Base-by-base conservation (phyloP, 2,329 filamentous ascomycete species). In the Aspergillus felis region DNA sequence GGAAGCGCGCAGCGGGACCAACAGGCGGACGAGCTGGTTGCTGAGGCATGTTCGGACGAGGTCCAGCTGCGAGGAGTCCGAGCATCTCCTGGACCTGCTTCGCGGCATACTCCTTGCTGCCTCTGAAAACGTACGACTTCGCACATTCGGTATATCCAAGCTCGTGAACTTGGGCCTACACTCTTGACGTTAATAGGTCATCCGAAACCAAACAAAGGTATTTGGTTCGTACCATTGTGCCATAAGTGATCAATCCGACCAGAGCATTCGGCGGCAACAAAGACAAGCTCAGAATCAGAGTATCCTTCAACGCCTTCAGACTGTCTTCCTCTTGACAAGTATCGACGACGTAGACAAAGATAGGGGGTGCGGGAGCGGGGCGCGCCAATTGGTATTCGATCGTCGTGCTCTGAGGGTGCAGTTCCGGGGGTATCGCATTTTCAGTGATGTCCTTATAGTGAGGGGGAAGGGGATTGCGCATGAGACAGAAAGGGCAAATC, bases 51-150 rank as follows among this genome's bases (percentile, higher is more conserved):
- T 83, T 79, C 44, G 92, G 91, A 63, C 94, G 87, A 62, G 91
- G 75, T 38, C 86, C 86, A 25, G 89, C 81, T 22, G 88, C 84
- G 50, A 87, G 82, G 55, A 97, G 82, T 28, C 92, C 94, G 52
- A 99, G 87, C 94, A 99, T 99, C 71, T 99, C 94, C 76, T 97
- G 93, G n/a, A 99, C 92, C 74, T 97, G 92, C 79, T 97, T 97
- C 54, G 92, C 90, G n/a, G 87, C 84, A 75, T 99, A 99, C 70
- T 99, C 94, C 81, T 97, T 99, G 81, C 87, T 97, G 42, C 94
- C 94, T 56, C 93, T 87, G 83, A 99, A 99, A 46, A 99, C 94
- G 70, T 97, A 99, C 5, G 93, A 97, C 78, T 97, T 99, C 64
- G 94, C 91, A 76, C 94, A 99, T 77, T 97, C 94, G 55, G 90